Evolutionary conservation across 306 rosid species (phyloP), one percentile per base, ranked within the genome.

Genomic region (Glycyrrhiza uralensis): DNA sequence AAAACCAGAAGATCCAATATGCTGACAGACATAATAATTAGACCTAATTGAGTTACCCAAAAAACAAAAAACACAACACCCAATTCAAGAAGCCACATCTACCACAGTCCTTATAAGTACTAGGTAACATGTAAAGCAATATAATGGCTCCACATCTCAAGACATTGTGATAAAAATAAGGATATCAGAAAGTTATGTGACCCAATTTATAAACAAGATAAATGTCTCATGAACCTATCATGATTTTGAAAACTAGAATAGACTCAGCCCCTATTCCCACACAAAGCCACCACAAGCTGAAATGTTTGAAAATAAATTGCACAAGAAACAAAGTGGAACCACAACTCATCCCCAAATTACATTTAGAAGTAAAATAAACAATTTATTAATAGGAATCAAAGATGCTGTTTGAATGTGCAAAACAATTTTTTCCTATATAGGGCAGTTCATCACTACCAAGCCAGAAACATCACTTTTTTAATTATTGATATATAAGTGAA

Each of bases 1-100:
- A 64, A 63, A 23, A 59, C 57, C 5, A 19, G 50, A 75, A 47
- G n/a, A 61, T 49, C 51, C 51, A 72, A 72, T 30, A 60, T 22
- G 39, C 59, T 29, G 73, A 29, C 41, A 74, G 50, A 11, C 58
- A 67, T 35, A 23, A 76, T 17, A 3, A 76, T 38, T n/a, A 41
- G 28, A 29, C 32, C 33, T 28, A 39, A n/a, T 18, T 1, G 33
- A 15, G 62, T 5, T 22, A 2, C 47, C 39, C 19, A 26, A 26
- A 26, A 26, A 44, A 28, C 2, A 11, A 52, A 1, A 3, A 62
- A 62, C 14, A 38, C 7, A 36, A 18, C 11, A 56, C 12, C 5
- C 19, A 58, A 58, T 58, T 62, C 50, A 62, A 14, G 14, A 36
- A 66, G 50, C 38, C 41, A 22, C 18, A 46, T 14, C 18, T 5